Evolutionary conservation across 176 grass and related monocot genomes (phyloP).

Genomic region (Metroxylon sagu): DNA sequence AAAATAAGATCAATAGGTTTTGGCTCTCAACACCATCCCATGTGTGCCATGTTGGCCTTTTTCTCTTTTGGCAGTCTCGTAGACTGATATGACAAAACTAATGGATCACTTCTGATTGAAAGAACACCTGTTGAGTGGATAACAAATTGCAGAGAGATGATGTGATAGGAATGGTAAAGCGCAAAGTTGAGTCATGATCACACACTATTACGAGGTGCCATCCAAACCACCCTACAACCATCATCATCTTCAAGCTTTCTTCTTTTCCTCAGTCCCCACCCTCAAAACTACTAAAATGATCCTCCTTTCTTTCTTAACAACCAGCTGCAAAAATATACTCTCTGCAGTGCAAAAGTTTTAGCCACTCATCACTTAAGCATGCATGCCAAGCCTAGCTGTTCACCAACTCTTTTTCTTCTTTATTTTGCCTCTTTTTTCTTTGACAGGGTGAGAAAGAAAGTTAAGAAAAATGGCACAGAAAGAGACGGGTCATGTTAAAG

Average conservation of each 20-base stretch:
- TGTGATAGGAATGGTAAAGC: neutral
- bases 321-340: no score
- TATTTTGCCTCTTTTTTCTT: slow-evolving; percentile 7
- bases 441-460: no score
- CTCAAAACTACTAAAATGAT: no score
- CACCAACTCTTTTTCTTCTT: slow-evolving; percentile 34
- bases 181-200: slow-evolving; percentile 15
- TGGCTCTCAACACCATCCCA: neutral
- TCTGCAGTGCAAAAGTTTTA: slow-evolving; percentile 16
- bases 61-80: neutral
- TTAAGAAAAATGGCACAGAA: no score
- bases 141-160: neutral
- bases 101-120: slow-evolving; percentile 17
- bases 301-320: no score
- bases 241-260: neutral
- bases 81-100: slow-evolving; percentile 29
- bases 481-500: no score
- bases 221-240: neutral
- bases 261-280: neutral
- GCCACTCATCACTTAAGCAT: slow-evolving; percentile 28
- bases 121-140: neutral
- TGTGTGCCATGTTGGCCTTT: neutral
- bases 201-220: neutral
- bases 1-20: neutral
- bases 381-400: slow-evolving; percentile 33